These are phyloP conservation scores for Hypomyces rosellus DNA, from an alignment of 2,329 filamentous ascomycete species.

Conservation along the genomic window DNA sequence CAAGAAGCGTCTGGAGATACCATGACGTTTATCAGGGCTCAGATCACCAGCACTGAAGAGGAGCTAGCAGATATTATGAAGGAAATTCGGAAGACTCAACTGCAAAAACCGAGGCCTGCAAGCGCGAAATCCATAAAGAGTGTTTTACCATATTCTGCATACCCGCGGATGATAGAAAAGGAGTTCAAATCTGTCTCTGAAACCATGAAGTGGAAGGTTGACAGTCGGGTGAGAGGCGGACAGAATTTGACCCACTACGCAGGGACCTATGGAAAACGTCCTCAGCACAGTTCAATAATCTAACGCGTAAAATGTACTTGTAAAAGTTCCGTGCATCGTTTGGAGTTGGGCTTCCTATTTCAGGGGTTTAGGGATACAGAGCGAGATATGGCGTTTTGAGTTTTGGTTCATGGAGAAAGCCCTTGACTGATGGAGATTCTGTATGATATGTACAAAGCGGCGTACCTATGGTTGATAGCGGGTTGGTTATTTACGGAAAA, in stretches of 20 bases:
- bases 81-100: constrained; percentile 39
- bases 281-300: constrained; percentile 16
- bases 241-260: constrained; percentile 18
- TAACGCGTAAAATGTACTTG: too few relatives aligned
- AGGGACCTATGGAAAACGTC: constrained; percentile 17
- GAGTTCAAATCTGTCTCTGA: constrained; percentile 32
- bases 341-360: too few relatives aligned
- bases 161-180: constrained; percentile 24
- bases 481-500: too few relatives aligned
- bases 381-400: too few relatives aligned
- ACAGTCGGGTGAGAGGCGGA: constrained; percentile 16
- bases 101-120: constrained; percentile 19
- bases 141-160: constrained; percentile 31
- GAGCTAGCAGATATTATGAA: constrained; percentile 71
- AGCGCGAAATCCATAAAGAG: constrained; percentile 22
- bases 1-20: constrained; percentile 41
- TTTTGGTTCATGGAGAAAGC: too few relatives aligned
- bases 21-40: constrained; percentile 68
- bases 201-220: constrained; percentile 21
- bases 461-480: too few relatives aligned
- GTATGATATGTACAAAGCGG: too few relatives aligned
- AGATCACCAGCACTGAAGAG: constrained; percentile 68
- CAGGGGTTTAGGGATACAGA: too few relatives aligned
- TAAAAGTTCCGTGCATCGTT: too few relatives aligned
- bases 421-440: too few relatives aligned